Evolutionary conservation across 1,139 yeast species (phyloP).

Genomic region (Nadsonia starkeyi-henricii): DNA sequence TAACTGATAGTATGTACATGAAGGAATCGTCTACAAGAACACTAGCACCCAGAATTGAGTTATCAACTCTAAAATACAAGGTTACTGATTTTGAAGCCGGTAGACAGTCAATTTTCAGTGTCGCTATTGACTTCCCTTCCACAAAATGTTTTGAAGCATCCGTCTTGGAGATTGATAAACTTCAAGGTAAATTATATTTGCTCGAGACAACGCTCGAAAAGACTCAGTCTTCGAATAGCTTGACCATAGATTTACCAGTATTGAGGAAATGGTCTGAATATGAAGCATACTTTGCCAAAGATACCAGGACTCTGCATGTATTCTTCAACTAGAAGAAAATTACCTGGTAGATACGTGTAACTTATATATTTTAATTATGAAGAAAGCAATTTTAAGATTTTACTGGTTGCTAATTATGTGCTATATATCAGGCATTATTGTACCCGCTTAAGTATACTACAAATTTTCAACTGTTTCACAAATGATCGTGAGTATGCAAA

Average conservation of each 20-base stretch:
- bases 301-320: background rate
- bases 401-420: too few species aligned
- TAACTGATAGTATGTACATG: background rate
- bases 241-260: background rate
- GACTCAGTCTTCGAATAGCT: background rate
- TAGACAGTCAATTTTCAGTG: background rate
- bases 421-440: too few species aligned
- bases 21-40: background rate
- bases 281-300: background rate
- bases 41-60: background rate
- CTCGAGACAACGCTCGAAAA: background rate
- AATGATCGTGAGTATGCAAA: too few species aligned
- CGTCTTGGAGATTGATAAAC: background rate
- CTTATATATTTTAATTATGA: too few species aligned
- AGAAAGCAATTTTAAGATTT: too few species aligned
- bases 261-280: background rate
- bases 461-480: too few species aligned
- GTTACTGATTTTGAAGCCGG: background rate
- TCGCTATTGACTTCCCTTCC: background rate
- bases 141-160: background rate
- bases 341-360: too few species aligned
- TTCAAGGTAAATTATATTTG: background rate
- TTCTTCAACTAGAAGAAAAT: background rate
- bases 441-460: too few species aligned
- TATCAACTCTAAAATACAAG: background rate